Evolutionary conservation across 148 eudicot species (phyloP).

Genomic region (Silene conica): DNA sequence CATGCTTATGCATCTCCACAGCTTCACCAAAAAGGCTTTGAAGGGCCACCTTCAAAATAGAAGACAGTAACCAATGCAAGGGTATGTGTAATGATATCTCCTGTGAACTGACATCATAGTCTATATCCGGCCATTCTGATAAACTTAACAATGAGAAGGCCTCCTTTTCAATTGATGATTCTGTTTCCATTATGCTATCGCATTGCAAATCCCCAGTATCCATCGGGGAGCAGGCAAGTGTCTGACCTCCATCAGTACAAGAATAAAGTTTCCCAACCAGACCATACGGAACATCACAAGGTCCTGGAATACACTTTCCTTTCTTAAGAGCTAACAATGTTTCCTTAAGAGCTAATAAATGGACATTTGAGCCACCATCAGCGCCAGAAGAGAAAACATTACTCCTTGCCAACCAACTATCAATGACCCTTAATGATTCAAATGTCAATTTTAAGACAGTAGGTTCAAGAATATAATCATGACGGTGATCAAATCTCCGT

Average conservation of each 20-base stretch:
- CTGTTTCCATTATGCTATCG: constrained; percentile 45
- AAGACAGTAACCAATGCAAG: constrained; percentile 69
- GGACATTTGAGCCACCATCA: constrained; percentile 32
- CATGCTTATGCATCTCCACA: constrained; percentile 20
- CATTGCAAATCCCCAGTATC: constrained; percentile 27
- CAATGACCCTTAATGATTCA: constrained; percentile 76
- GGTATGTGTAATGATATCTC: constrained; percentile 86
- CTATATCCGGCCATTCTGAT: constrained; percentile 78
- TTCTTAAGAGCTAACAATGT: constrained; percentile 49
- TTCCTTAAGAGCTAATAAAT: constrained; percentile 55
- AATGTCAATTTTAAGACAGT: constrained; percentile 47
- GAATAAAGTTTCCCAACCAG: constrained; percentile 22
- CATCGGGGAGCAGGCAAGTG: constrained; percentile 19
- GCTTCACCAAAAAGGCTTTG: constrained; percentile 55
- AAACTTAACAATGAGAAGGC: constrained; percentile 52
- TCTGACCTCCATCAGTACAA: constrained; percentile 22
- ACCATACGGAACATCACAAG: constrained; percentile 28
- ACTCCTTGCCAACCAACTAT: constrained; percentile 59
- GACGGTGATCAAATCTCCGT: constrained; percentile 26
- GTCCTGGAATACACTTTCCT: constrained; percentile 39
- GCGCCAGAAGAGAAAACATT: constrained; percentile 39
- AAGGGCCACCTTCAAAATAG: constrained; percentile 59
- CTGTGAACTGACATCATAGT: constrained; percentile 76
- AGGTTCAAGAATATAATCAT: constrained; percentile 30
- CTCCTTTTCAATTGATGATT: constrained; percentile 40